Base-by-base conservation (phyloP, 192 early-diverging fungal species). In the Coemansia erecta region DNA sequence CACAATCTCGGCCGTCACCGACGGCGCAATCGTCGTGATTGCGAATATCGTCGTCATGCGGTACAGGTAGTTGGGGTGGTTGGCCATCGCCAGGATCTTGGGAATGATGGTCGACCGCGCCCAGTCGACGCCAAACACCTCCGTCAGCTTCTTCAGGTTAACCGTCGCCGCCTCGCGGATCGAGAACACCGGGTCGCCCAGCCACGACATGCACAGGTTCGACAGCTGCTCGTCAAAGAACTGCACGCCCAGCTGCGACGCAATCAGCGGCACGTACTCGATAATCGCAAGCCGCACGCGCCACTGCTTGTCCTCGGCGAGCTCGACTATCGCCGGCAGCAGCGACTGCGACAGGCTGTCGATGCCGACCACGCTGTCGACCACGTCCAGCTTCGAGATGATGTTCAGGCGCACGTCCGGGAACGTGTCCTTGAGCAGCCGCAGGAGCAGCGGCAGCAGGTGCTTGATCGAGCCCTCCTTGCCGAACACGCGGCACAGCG, bases 261-360 rank as follows among this genome's bases (percentile, higher is more conserved):
- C 95, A 60, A 99, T 87, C 33, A 98, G 83, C 18, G 97, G 97
- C 68, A 99, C 95, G 66, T 99, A 95, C 66, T 99, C 95, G 72
- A 99, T 98, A 61, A 99, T 98, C 7, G 97, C 97, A 77, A 97
- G 80, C 19, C 97, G 92, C 56, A 98, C 95, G 49, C 97, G 90
- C 97, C 97, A 99, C 73, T 99, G 97, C 83, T 98, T 98, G 78
- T 99, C 97, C 81, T 99, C 95, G 28, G 97, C 95, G 35, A 99
- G 84, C 76, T 98, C 97, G 33, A 99, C 90, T 68, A 99, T 97
- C 12, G 97, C 97, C 8, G 97, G 97, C 55, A 99, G 80, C 45
- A 99, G 83, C 19, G 92, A 94, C 65, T 98, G 95, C 40, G 97
- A 98, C 35, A 99, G 82, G 24, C 94, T 87, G 58, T 99, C 94